Conservation (phyloP, 106 monocot species). For the Amphibolis antarctica region DNA sequence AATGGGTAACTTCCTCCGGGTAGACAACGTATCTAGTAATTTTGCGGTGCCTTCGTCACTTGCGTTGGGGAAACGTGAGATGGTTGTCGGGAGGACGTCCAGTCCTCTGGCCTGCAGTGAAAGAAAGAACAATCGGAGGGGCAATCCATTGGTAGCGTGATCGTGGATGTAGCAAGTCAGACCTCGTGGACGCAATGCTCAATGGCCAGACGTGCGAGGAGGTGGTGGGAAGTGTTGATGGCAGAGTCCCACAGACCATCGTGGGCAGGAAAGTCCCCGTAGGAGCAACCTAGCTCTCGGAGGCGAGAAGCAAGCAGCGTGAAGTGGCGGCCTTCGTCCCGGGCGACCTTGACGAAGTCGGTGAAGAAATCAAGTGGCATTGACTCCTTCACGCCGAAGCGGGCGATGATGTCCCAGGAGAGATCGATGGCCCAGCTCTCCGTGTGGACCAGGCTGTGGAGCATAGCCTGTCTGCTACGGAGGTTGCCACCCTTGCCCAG, state of each 20-base stretch:
- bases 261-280: slow-evolving; percentile 72
- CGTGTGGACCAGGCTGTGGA: slow-evolving; percentile 89
- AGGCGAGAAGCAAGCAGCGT: slow-evolving; percentile 45
- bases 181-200: slow-evolving; percentile 97
- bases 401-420: slow-evolving; percentile 89
- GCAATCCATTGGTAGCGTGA: too few species aligned
- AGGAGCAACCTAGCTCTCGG: slow-evolving; percentile 51
- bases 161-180: not conserved
- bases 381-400: slow-evolving; percentile 41
- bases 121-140: too few species aligned
- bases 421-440: slow-evolving; percentile 98
- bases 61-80: slow-evolving; percentile 58
- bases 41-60: slow-evolving; percentile 70
- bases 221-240: slow-evolving; percentile 31
- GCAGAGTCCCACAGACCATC: slow-evolving; percentile 95
- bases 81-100: slow-evolving; percentile 75
- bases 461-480: slow-evolving; percentile 63
- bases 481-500: slow-evolving; percentile 80
- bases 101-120: slow-evolving; percentile 63
- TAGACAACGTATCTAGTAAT: slow-evolving; percentile 53
- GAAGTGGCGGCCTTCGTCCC: slow-evolving; percentile 75
- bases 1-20: slow-evolving; percentile 85
- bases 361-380: slow-evolving; percentile 79
- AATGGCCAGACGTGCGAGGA: slow-evolving; percentile 65
- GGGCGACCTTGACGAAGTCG: slow-evolving; percentile 66